Conservation (phyloP, 208 protist genomes). For the Trypanosoma scelopori region DNA sequence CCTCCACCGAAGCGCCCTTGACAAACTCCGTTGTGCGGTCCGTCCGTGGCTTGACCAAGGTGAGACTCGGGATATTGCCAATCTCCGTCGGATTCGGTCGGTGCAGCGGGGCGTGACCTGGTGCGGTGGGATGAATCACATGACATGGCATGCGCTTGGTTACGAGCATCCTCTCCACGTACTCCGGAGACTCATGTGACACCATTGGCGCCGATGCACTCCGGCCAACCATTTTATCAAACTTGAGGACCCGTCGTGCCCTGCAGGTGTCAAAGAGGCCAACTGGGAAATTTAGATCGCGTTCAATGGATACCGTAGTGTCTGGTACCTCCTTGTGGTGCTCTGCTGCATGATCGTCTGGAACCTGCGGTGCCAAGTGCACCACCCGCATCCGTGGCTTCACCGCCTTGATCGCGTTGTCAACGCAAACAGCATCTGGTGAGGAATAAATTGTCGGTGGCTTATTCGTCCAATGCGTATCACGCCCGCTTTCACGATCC, state of each 20-base stretch:
- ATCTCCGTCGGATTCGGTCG: conserved; percentile 52
- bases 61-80: conserved; percentile 59
- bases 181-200: conserved; percentile 29
- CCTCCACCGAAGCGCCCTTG: conserved; percentile 18
- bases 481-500: conserved; percentile 52
- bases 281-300: conserved; percentile 53
- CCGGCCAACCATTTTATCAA: conserved; percentile 47
- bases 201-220: not conserved
- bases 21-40: conserved; percentile 46
- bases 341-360: conserved; percentile 5
- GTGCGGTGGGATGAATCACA: conserved; percentile 57
- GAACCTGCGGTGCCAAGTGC: conserved; percentile 36
- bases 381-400: conserved; percentile 36
- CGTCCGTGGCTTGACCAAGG: conserved; percentile 46
- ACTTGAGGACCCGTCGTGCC: conserved; percentile 41
- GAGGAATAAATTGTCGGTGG: conserved; percentile 1
- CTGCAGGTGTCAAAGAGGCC: conserved; percentile 40
- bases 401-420: conserved; percentile 49
- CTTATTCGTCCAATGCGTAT: conserved; percentile 57
- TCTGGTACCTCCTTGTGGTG: conserved; percentile 18
- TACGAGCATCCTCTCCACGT: conserved; percentile 34
- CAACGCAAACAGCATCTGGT: conserved; percentile 47
- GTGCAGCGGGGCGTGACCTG: conserved; percentile 63
- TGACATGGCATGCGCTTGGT: conserved; percentile 35
- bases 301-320: conserved; percentile 60